These are phyloP conservation scores for Ormosia semicastrata DNA, from an alignment of 306 rosid species.

Conservation along the genomic window DNA sequence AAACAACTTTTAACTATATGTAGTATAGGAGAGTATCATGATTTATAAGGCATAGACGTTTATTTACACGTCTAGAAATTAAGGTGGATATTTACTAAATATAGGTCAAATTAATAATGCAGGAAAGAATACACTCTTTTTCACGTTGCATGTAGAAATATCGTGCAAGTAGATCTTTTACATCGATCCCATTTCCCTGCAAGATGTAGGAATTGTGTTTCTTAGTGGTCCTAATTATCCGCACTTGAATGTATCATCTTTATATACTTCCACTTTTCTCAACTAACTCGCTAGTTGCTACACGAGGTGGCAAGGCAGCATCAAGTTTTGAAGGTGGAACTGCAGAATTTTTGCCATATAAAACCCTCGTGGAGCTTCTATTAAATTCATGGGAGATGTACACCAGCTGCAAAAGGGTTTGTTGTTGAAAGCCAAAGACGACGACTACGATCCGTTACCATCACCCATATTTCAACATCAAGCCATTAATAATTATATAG, in stretches of 20 bases:
- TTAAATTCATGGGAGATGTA: background rate
- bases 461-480: slow-evolving; percentile 25
- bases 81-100: too few species aligned
- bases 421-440: slow-evolving; percentile 1
- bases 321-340: background rate
- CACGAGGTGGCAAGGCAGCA: background rate
- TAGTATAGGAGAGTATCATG: too few species aligned
- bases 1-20: too few species aligned
- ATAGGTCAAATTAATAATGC: too few species aligned
- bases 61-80: too few species aligned
- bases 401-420: slow-evolving; percentile 12
- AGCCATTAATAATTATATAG: slow-evolving; percentile 2
- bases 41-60: too few species aligned
- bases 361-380: background rate
- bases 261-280: background rate
- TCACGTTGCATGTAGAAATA: background rate
- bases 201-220: background rate
- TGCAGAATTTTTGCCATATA: slow-evolving; percentile 3
- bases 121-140: too few species aligned
- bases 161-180: background rate
- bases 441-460: slow-evolving; percentile 19
- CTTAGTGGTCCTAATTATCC: background rate
- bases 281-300: background rate
- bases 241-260: background rate
- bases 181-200: background rate